Percentiles rank a stretch among this genome's conserved stretches.
phyloP scores from a whole-genome alignment of 2,329 filamentous ascomycete genomes.

The Colletotrichum tamarilloi region DNA sequence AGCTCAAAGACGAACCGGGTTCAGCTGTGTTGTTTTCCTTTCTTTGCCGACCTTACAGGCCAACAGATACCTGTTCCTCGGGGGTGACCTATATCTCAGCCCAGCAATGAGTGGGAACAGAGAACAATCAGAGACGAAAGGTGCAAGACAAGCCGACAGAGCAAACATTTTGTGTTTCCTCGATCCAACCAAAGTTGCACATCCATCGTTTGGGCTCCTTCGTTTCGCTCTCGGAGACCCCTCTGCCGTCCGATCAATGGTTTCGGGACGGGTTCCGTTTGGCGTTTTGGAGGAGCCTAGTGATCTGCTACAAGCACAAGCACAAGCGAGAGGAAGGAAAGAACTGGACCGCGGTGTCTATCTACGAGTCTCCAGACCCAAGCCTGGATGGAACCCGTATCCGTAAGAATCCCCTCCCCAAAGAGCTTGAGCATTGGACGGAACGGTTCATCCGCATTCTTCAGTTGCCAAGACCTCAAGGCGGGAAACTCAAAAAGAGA shows the following conservation, averaged over 20 bases:
- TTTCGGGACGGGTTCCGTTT: neutral
- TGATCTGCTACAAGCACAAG: neutral
- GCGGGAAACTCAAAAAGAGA: neutral
- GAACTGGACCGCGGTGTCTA: neutral
- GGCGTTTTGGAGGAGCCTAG: neutral
- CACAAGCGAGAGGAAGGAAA: neutral
- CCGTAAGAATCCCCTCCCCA: no score
- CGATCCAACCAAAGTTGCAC: neutral
- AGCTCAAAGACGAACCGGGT: slow-evolving; percentile 2
- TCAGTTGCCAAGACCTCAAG: neutral
- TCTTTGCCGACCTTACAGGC: neutral
- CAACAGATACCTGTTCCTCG: neutral
- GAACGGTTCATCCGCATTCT: slow-evolving; percentile 13
- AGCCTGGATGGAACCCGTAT: no score
- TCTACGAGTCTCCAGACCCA: neutral
- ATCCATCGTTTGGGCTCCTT: neutral
- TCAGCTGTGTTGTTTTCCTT: neutral
- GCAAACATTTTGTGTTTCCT: slow-evolving; percentile 7
- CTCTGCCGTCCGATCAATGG: slow-evolving; percentile 16
- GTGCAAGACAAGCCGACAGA: neutral
- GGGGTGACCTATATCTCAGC: neutral
- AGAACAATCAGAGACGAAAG: neutral
- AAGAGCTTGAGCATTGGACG: neutral
- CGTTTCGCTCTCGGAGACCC: slow-evolving; percentile 5
- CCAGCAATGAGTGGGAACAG: neutral